Evolutionary conservation across 495 filamentous ascomycete genomes (phyloP).

Genomic region (Cercophora newfieldiana): DNA sequence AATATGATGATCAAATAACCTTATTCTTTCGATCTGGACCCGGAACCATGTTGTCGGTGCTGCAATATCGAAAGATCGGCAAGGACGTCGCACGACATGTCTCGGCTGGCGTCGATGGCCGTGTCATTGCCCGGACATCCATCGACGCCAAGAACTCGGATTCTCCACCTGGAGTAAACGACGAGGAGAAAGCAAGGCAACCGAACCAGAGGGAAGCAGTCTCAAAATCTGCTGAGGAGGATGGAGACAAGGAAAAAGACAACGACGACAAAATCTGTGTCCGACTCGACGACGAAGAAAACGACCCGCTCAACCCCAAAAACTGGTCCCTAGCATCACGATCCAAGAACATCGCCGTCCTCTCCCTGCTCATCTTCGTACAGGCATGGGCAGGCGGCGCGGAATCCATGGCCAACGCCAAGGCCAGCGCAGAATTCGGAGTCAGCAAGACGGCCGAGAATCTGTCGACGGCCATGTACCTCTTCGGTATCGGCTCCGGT

Average conservation of each 20-base stretch:
- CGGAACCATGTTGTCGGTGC: conserved; percentile 13
- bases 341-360: conserved; percentile 39
- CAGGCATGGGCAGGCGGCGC: conserved; percentile 34
- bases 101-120: conserved; percentile 11
- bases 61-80: conserved; percentile 18
- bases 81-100: conserved; percentile 13
- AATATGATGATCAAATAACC: neutral
- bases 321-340: conserved; percentile 35
- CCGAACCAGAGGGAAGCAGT: no score
- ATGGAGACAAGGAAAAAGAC: neutral
- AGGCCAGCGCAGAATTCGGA: conserved; percentile 28
- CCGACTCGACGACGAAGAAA: conserved; percentile 3
- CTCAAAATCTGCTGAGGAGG: neutral
- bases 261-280: conserved; percentile 21
- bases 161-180: no score
- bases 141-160: no score
- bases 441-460: conserved; percentile 34
- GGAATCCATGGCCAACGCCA: conserved; percentile 36
- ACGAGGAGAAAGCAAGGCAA: conserved; percentile 3
- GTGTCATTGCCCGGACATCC: neutral
- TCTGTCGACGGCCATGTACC: conserved; percentile 33
- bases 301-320: conserved; percentile 31
- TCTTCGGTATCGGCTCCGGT: conserved; percentile 36
- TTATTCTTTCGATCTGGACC: neutral
- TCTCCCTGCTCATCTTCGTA: conserved; percentile 38